Evolutionary conservation across 176 grass and related monocot species (phyloP).

Genomic region (Dactylis glomerata): DNA sequence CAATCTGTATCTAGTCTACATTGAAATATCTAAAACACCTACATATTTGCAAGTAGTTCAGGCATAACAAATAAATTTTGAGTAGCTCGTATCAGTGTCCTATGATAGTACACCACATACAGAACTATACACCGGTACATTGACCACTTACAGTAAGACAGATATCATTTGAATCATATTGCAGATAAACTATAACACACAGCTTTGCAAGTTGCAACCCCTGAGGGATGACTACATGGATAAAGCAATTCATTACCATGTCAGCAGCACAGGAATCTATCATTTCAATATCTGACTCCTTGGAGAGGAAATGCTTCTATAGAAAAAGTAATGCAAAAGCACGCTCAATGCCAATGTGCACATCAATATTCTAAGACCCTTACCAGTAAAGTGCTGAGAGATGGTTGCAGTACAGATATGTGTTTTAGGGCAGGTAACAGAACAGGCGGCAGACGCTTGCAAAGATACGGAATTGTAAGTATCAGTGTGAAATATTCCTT

Average conservation of each 20-base stretch:
- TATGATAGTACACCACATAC: too few species aligned
- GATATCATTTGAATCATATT: background rate
- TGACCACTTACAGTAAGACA: background rate
- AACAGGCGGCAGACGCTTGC: conserved; percentile 60
- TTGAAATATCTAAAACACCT: too few species aligned
- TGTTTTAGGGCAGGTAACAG: conserved; percentile 82
- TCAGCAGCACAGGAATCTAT: background rate
- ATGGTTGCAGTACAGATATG: conserved; percentile 60
- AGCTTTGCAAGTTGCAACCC: background rate
- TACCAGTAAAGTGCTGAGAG: conserved; percentile 78
- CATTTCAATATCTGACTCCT: conserved; percentile 5
- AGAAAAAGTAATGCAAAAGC: conserved; percentile 26
- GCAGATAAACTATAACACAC: background rate
- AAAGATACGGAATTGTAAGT: conserved; percentile 83
- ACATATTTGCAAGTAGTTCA: background rate
- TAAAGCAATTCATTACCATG: background rate
- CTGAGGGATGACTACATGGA: background rate
- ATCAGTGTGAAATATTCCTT: conserved; percentile 60
- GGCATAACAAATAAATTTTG: background rate
- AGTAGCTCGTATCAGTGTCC: background rate
- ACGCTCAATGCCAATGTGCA: conserved; percentile 2
- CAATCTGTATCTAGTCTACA: too few species aligned
- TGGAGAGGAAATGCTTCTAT: background rate
- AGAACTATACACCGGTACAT: too few species aligned
- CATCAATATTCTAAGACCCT: conserved; percentile 39